phyloP scores from a whole-genome alignment of 2,329 filamentous ascomycete genomes.

The Metarhizium brunneum region DNA sequence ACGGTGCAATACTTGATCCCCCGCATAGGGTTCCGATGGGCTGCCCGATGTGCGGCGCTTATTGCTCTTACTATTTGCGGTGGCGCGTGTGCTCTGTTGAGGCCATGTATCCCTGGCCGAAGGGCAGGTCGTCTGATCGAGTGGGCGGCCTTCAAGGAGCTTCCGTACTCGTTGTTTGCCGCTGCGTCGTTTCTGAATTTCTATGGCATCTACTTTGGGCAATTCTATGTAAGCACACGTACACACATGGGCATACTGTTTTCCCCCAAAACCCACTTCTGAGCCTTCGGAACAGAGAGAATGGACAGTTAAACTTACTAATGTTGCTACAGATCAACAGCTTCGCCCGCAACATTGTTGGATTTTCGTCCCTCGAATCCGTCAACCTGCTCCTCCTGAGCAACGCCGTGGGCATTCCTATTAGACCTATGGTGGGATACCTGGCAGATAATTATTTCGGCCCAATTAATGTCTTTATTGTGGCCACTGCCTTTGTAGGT shows the following conservation, averaged over 20 bases:
- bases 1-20: slow-evolving; percentile 48
- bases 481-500: slow-evolving; percentile 33
- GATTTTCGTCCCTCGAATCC: slow-evolving; percentile 37
- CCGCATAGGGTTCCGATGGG: slow-evolving; percentile 51
- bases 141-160: slow-evolving; percentile 45
- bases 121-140: slow-evolving; percentile 44
- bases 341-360: slow-evolving; percentile 32
- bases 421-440: slow-evolving; percentile 42
- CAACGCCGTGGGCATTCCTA: slow-evolving; percentile 46
- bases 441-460: slow-evolving; percentile 44
- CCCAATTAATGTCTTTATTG: slow-evolving; percentile 44
- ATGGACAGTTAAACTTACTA: background rate
- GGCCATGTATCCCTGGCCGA: slow-evolving; percentile 36
- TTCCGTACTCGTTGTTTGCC: slow-evolving; percentile 43
- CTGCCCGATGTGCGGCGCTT: slow-evolving; percentile 55
- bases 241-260: too few species aligned
- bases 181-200: slow-evolving; percentile 36
- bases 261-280: background rate
- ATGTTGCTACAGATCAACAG: slow-evolving; percentile 28
- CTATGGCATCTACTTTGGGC: slow-evolving; percentile 28
- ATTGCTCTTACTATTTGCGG: slow-evolving; percentile 41
- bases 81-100: slow-evolving; percentile 29
- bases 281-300: background rate
- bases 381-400: slow-evolving; percentile 47
- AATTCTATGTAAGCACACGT: slow-evolving; percentile 29